Percentiles rank a stretch among this genome's conserved stretches.
Conservation (phyloP, 2,329 filamentous ascomycete species). For the Monilinia vaccinii-corymbosi region DNA sequence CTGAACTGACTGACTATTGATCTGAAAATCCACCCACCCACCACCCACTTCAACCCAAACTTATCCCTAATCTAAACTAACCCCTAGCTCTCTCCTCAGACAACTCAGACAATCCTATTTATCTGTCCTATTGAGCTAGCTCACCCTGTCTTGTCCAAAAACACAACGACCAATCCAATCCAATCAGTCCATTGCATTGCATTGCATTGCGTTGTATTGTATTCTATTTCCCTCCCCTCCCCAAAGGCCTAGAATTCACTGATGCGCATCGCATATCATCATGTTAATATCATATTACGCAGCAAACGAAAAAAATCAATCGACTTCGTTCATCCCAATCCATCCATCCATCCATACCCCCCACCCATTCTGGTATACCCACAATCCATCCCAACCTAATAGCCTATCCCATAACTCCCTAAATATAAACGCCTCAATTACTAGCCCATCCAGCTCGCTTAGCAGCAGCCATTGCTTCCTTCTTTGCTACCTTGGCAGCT, state of each 20-base stretch:
- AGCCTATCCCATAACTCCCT: constrained; percentile 2
- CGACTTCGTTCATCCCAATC: neutral
- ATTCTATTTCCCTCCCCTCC: neutral
- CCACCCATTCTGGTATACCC: constrained; percentile 2
- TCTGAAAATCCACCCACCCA: no score
- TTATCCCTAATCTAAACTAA: no score
- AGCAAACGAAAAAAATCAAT: neutral
- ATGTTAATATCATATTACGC: neutral
- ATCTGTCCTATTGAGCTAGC: no score
- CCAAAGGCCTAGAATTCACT: neutral
- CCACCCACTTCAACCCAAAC: no score
- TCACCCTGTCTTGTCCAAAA: no score
- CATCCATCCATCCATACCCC: neutral
- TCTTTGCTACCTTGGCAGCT: neutral
- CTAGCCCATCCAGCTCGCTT: neutral
- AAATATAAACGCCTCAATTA: constrained; percentile 5
- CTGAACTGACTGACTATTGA: no score
- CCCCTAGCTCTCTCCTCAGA: no score
- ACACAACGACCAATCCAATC: no score
- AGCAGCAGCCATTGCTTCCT: neutral
- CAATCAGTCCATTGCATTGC: no score
- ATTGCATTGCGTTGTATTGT: neutral
- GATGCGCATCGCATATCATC: neutral
- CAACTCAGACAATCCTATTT: no score
- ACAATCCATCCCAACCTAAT: constrained; percentile 2